Percentiles rank a stretch among this genome's conserved stretches.
Evolutionary conservation across 495 filamentous ascomycete genomes (phyloP).

Genomic region (Aspergillus homomorphus): DNA sequence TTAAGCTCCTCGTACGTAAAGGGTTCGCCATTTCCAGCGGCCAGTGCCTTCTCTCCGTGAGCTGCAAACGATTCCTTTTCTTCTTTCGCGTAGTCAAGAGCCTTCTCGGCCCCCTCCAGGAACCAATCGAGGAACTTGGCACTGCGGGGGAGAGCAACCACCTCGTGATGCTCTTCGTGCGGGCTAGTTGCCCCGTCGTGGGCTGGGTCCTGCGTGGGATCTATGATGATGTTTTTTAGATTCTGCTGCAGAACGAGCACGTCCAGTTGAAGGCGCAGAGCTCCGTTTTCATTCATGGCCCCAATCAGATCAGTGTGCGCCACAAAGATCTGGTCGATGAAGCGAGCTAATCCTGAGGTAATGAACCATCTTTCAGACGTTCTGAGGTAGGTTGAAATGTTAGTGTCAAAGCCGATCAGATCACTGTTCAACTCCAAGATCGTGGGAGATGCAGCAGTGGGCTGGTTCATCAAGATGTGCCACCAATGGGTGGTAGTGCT

Average conservation of each 20-base stretch:
- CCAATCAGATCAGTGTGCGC: conserved; percentile 60
- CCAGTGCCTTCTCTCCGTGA: conserved; percentile 34
- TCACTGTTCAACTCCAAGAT: conserved; percentile 76
- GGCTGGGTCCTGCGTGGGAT: conserved; percentile 19
- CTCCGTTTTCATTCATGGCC: conserved; percentile 72
- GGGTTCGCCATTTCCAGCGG: conserved; percentile 39
- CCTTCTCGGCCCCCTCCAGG: conserved; percentile 67
- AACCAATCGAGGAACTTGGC: conserved; percentile 80
- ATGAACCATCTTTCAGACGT: conserved; percentile 62
- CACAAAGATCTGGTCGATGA: conserved; percentile 69
- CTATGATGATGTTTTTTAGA: conserved; percentile 75
- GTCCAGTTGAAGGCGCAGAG: conserved; percentile 79
- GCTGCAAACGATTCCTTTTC: conserved; percentile 45
- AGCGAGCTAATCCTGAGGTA: conserved; percentile 64
- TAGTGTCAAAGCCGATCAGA: conserved; percentile 80
- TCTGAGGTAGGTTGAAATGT: conserved; percentile 65
- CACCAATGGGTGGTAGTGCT: conserved; percentile 59
- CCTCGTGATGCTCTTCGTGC: conserved; percentile 29
- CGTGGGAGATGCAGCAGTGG: conserved; percentile 73
- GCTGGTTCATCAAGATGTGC: conserved; percentile 68
- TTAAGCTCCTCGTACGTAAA: conserved; percentile 86
- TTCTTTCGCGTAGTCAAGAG: conserved; percentile 61
- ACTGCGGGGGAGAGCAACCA: conserved; percentile 65
- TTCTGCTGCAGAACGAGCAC: conserved; percentile 94
- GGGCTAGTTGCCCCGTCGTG: conserved; percentile 13